These are phyloP conservation scores for Austroboletus niveus DNA, from an alignment of 1,284 basidiomycete species.

Conservation along the genomic window DNA sequence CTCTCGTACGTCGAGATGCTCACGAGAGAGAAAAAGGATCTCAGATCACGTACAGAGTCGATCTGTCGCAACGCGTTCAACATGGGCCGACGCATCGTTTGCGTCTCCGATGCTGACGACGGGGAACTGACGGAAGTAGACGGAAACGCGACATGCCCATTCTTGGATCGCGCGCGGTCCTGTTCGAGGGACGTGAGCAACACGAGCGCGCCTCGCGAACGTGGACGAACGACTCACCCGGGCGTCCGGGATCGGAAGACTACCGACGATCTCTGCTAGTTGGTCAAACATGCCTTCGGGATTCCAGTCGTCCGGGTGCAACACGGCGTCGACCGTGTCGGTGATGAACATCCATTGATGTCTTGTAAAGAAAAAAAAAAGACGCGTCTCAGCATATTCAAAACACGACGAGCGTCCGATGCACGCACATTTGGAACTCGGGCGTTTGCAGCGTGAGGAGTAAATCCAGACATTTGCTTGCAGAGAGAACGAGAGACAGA, in stretches of 20 bases:
- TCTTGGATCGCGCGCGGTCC: conserved; percentile 31
- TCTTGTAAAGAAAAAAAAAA: conserved; percentile 39
- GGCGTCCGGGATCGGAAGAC: conserved; percentile 45
- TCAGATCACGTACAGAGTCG: conserved; percentile 77
- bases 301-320: conserved; percentile 79
- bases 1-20: conserved; percentile 89
- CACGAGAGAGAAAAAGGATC: conserved; percentile 84
- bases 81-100: conserved; percentile 68
- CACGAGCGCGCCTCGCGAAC: conserved; percentile 7
- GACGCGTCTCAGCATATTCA: conserved; percentile 8
- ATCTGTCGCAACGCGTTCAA: conserved; percentile 68
- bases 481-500: conserved; percentile 79
- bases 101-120: conserved; percentile 25
- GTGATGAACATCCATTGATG: conserved; percentile 99
- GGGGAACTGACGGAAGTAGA: conserved; percentile 29
- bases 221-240: conserved; percentile 40
- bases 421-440: conserved; percentile 92
- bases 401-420: background rate
- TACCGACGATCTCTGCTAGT: conserved; percentile 78
- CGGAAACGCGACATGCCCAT: conserved; percentile 16
- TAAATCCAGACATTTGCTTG: conserved; percentile 92
- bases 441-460: conserved; percentile 91
- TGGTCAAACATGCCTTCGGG: conserved; percentile 91
- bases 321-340: conserved; percentile 94
- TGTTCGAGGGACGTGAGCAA: background rate